Evolutionary conservation across 2,329 filamentous ascomycete species (phyloP).

Genomic region (Colletotrichum aenigma): DNA sequence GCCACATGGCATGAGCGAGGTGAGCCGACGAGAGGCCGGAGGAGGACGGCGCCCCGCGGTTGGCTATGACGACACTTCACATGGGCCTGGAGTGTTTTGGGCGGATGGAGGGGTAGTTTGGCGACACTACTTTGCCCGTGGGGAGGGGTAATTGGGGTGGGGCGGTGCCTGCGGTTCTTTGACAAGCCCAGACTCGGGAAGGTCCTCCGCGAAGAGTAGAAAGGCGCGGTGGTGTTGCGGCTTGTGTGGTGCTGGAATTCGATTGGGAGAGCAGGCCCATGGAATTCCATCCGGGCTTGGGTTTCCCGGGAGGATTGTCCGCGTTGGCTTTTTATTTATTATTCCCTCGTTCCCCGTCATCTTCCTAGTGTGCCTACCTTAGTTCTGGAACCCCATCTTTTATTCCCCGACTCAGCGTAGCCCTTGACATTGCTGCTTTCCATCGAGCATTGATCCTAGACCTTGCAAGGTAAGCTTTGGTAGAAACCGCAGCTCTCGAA

Average conservation of each 20-base stretch:
- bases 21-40: neutral
- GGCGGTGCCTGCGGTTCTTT: neutral
- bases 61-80: constrained; percentile 18
- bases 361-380: neutral
- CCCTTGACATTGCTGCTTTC: neutral
- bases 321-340: neutral
- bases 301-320: neutral
- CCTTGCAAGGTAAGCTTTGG: neutral
- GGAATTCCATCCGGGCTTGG: neutral
- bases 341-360: neutral
- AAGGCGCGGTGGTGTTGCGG: neutral
- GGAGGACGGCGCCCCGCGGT: neutral
- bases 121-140: neutral
- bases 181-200: neutral
- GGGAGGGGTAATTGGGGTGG: constrained; percentile 6
- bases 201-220: neutral
- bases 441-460: constrained; percentile 1
- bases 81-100: neutral
- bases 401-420: neutral
- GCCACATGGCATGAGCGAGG: neutral
- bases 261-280: neutral
- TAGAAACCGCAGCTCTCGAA: neutral
- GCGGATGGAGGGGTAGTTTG: constrained; percentile 3
- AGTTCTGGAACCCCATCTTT: neutral
- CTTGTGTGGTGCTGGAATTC: neutral